A percentile compares a stretch with the other conserved stretches of the same genome.
Conservation (phyloP, 352 stramenopile genomes). For the Achlya hypogyna region DNA sequence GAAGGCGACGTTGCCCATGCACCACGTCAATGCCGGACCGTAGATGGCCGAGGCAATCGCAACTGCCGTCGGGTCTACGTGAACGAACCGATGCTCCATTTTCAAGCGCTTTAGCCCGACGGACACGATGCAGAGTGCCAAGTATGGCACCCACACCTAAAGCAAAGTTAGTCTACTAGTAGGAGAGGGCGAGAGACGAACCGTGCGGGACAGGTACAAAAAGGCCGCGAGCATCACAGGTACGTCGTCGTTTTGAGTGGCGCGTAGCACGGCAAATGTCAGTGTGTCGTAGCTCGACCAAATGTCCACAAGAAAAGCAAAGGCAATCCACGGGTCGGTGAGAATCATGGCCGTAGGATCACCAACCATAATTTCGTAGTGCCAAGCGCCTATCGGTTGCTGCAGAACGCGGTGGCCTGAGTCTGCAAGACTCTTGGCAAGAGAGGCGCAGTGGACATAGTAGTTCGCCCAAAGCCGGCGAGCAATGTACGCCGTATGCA, state of each 20-base stretch:
- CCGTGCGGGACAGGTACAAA: not conserved
- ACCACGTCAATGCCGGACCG: not conserved
- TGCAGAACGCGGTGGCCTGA: not conserved
- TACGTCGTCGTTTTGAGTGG: not conserved
- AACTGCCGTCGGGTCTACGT: not conserved
- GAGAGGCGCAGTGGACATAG: not conserved
- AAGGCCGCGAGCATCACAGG: not conserved
- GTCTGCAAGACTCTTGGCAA: not conserved
- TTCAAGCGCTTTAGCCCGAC: not conserved
- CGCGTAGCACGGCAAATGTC: not conserved
- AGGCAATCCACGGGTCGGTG: not conserved
- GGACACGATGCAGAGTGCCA: not conserved
- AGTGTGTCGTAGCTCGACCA: not conserved
- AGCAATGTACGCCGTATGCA: not conserved
- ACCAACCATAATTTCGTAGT: not conserved
- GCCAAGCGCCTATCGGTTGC: not conserved
- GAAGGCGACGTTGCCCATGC: slow-evolving; percentile 5
- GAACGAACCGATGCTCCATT: not conserved
- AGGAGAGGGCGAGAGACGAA: not conserved
- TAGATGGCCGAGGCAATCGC: not conserved
- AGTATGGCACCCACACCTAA: slow-evolving; percentile 2
- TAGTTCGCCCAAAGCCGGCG: not conserved
- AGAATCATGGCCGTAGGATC: not conserved
- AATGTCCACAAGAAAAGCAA: not conserved
- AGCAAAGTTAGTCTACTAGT: not conserved